Conservation (phyloP, 768 basidiomycete species). For the Lentinula sp. region DNA sequence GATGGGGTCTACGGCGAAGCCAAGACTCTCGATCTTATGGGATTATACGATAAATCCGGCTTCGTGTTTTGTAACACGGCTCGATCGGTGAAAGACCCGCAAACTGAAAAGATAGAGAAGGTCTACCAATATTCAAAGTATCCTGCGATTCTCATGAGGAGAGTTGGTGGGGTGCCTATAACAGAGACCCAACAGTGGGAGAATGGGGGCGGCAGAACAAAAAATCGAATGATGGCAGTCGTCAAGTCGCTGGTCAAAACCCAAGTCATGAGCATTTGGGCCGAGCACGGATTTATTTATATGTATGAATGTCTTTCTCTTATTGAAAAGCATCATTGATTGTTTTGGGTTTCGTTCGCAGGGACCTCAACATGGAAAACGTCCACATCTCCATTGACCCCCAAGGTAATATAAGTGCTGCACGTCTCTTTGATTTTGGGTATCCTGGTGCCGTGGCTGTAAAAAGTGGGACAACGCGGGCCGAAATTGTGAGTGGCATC, state of each 20-base stretch:
- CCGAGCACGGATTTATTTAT: not conserved
- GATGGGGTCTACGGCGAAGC: not conserved
- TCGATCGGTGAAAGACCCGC: not conserved
- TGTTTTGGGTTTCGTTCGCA: not conserved
- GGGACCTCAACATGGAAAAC: not conserved
- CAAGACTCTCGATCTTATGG: not conserved
- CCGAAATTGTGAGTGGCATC: too few relatives aligned
- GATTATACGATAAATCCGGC: not conserved
- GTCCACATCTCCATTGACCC: not conserved
- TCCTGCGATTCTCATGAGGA: not conserved
- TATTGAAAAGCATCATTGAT: not conserved
- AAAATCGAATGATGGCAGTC: not conserved
- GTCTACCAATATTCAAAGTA: not conserved
- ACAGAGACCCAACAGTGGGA: not conserved
- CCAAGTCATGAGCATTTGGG: not conserved
- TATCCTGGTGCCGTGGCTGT: too few relatives aligned
- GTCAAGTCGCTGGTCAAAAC: not conserved
- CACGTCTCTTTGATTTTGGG: too few relatives aligned
- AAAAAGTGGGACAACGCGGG: too few relatives aligned
- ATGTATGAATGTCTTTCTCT: not conserved
- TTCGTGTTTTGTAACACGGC: not conserved
- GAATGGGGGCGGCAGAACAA: not conserved
- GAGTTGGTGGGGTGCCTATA: not conserved
- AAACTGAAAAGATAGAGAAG: not conserved
- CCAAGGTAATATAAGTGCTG: too few relatives aligned